phyloP scores from a whole-genome alignment of 2,329 filamentous ascomycete genomes.

The Sporothrix sp. region DNA sequence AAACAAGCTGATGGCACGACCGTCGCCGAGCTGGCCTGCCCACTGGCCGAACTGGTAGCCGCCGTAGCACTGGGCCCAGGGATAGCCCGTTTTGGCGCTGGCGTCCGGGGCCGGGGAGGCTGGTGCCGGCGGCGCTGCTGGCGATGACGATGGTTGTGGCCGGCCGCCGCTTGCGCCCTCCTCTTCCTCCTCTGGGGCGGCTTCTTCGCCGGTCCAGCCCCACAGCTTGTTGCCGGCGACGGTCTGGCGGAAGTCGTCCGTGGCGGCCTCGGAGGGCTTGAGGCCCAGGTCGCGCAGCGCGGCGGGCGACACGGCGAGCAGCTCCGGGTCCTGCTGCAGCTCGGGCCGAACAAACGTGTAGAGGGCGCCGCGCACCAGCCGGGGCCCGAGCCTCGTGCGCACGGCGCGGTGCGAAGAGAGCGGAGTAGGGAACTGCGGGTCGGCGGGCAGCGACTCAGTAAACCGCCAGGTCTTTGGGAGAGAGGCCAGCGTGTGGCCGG shows the following conservation, averaged over 20 bases:
- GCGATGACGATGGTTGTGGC: not conserved
- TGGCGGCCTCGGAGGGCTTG: conserved; percentile 54
- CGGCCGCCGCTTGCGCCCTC: not conserved
- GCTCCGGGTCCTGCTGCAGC: conserved; percentile 57
- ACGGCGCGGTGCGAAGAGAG: conserved; percentile 71
- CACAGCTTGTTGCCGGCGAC: conserved; percentile 76
- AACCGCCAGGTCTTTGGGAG: conserved; percentile 58
- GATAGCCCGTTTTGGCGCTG: conserved; percentile 58
- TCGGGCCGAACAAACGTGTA: conserved; percentile 90
- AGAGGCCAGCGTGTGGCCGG: conserved; percentile 37
- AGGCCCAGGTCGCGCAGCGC: conserved; percentile 79
- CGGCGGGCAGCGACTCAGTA: conserved; percentile 60
- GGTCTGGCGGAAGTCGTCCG: conserved; percentile 63
- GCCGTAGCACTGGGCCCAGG: conserved; percentile 97
- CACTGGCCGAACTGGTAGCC: conserved; percentile 74
- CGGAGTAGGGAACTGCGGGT: conserved; percentile 70
- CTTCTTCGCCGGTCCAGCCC: conserved; percentile 58
- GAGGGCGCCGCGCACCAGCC: conserved; percentile 72
- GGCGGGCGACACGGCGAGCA: conserved; percentile 69
- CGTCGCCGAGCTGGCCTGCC: conserved; percentile 93
- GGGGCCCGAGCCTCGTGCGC: conserved; percentile 65
- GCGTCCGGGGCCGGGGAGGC: conserved; percentile 18
- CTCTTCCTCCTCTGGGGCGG: conserved; percentile 11
- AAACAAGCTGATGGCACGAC: conserved; percentile 87
- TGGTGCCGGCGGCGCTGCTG: conserved; percentile 23